Evolutionary conservation across 1,139 yeast genomes (phyloP).

Genomic region (Geotrichum klebahnii): DNA sequence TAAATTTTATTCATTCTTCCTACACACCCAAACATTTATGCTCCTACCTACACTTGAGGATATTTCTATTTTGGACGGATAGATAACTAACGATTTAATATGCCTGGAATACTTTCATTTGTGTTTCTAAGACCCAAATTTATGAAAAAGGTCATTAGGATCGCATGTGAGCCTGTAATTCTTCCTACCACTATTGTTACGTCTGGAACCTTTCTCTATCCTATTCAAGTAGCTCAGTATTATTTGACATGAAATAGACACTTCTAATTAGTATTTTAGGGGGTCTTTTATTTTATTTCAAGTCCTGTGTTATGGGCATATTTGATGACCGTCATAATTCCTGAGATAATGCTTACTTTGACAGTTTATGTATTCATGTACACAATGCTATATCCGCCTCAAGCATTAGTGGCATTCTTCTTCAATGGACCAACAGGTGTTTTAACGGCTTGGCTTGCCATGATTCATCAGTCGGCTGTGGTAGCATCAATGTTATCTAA

Average conservation of each 20-base stretch:
- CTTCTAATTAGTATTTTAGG: slow-evolving; percentile 35
- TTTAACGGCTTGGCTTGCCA: slow-evolving; percentile 51
- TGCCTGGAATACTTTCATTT: slow-evolving; percentile 3
- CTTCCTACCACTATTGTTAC: slow-evolving; percentile 29
- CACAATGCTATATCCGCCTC: slow-evolving; percentile 47
- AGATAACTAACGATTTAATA: neutral
- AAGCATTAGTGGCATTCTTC: slow-evolving; percentile 47
- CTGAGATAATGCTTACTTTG: slow-evolving; percentile 48
- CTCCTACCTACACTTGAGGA: too few relatives aligned
- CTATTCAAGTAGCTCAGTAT: slow-evolving; percentile 26
- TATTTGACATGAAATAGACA: too few relatives aligned
- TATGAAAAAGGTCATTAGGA: slow-evolving; percentile 12
- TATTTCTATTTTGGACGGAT: neutral
- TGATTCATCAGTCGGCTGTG: slow-evolving; percentile 51
- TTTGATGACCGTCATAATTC: slow-evolving; percentile 47
- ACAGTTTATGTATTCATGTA: slow-evolving; percentile 45
- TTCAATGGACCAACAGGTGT: slow-evolving; percentile 55
- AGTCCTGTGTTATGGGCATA: slow-evolving; percentile 54
- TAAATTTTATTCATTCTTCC: neutral
- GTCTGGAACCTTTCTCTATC: slow-evolving; percentile 36
- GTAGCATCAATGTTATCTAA: slow-evolving; percentile 51
- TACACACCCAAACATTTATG: neutral
- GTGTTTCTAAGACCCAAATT: slow-evolving; percentile 8
- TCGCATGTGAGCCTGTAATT: slow-evolving; percentile 25
- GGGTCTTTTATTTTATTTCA: slow-evolving; percentile 45